Evolutionary conservation across 2,329 filamentous ascomycete genomes (phyloP).

Genomic region (Colletotrichum sp.): DNA sequence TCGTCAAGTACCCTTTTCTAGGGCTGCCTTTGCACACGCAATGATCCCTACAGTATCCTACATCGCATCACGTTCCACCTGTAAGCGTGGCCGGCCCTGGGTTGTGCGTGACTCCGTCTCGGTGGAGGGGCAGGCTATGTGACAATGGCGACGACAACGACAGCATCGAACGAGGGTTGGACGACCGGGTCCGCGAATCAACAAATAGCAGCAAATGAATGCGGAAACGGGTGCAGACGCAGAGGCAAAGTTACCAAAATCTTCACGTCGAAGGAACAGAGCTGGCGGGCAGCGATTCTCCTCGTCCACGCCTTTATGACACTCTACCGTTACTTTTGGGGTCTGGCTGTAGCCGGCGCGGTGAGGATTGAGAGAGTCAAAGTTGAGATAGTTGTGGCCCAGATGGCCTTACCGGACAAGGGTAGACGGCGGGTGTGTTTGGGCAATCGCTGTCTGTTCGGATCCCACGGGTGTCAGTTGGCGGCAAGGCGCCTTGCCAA

Average conservation of each 20-base stretch:
- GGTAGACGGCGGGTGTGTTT: constrained; percentile 4
- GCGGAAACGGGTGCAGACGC: constrained; percentile 1
- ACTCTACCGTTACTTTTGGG: not conserved
- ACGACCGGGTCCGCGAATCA: not conserved
- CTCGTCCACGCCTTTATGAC: not conserved
- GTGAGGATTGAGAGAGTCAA: not conserved
- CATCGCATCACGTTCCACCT: not conserved
- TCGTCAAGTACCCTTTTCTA: not conserved
- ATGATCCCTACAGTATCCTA: not conserved
- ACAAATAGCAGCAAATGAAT: not conserved
- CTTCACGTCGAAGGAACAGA: not conserved
- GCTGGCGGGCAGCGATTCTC: not conserved
- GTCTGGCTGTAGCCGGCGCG: not conserved
- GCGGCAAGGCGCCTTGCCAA: constrained; percentile 1
- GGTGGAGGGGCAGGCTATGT: not conserved
- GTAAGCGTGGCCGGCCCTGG: constrained; percentile 1
- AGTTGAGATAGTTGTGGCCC: not conserved
- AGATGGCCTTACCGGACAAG: not conserved
- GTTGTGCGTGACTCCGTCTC: not conserved
- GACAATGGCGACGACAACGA: not conserved
- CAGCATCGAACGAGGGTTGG: not conserved
- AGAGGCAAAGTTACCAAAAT: not conserved
- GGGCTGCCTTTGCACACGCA: not conserved
- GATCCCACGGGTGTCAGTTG: constrained; percentile 10
- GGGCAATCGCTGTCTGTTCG: not conserved